These are phyloP conservation scores for Chaetomium sp. DNA, from an alignment of 2,329 filamentous ascomycete species.

Conservation along the genomic window DNA sequence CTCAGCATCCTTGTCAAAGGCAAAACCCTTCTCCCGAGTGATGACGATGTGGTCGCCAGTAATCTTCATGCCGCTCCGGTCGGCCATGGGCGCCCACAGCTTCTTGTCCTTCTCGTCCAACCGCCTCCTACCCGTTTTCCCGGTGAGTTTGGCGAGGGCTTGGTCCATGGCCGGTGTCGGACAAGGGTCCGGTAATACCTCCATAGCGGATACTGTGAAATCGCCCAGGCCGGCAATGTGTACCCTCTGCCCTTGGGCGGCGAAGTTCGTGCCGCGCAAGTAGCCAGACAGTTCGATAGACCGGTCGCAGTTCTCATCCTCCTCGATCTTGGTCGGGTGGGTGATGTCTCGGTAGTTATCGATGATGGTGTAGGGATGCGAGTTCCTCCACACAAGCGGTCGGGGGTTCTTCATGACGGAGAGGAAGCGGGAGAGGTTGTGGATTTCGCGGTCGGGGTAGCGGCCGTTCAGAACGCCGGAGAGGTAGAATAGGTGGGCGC, in stretches of 20 bases:
- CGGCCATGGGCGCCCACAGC: constrained; percentile 95
- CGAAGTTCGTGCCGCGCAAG: constrained; percentile 90
- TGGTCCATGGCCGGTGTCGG: constrained; percentile 91
- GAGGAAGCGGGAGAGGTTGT: constrained; percentile 92
- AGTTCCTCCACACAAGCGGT: constrained; percentile 94
- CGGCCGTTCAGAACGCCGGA: constrained; percentile 95
- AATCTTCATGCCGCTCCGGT: constrained; percentile 92
- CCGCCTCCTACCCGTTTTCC: constrained; percentile 77
- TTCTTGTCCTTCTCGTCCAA: constrained; percentile 97
- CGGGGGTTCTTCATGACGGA: constrained; percentile 99
- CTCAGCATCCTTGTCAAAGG: constrained; percentile 69
- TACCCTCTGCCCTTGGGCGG: constrained; percentile 79
- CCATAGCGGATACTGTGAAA: constrained; percentile 78
- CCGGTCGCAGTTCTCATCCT: constrained; percentile 85
- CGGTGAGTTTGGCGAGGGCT: constrained; percentile 78
- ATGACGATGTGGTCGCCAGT: constrained; percentile 97
- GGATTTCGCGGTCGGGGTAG: constrained; percentile 93
- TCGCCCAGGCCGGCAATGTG: constrained; percentile 94
- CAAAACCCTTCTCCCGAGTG: constrained; percentile 69
- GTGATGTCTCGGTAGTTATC: constrained; percentile 96
- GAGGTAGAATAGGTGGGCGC: constrained; percentile 94
- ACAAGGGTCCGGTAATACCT: constrained; percentile 89
- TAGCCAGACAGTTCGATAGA: constrained; percentile 92
- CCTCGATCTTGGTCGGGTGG: constrained; percentile 86
- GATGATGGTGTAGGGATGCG: constrained; percentile 89